Conservation (phyloP, 352 stramenopile genomes). For the Pythium brassicae region DNA sequence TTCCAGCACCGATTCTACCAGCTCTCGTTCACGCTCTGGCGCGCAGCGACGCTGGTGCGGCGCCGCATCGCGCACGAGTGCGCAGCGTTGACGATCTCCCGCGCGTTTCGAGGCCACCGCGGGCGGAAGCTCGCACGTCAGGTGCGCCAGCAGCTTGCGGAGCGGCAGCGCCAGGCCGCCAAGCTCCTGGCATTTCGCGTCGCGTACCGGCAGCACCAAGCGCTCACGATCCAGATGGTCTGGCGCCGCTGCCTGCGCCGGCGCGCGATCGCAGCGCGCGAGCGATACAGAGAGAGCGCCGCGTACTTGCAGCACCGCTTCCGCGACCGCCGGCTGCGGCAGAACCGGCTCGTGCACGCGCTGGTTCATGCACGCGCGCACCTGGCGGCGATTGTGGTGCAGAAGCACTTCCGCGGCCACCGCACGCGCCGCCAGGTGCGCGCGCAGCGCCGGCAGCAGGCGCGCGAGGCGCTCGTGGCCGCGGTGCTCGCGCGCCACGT, state of each 20-base stretch:
- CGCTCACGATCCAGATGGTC: constrained; percentile 40
- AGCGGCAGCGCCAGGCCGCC: constrained; percentile 20
- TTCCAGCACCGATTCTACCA: constrained; percentile 55
- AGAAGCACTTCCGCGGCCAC: constrained; percentile 35
- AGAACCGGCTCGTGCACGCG: constrained; percentile 33
- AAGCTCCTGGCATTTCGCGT: constrained; percentile 36
- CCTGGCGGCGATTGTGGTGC: constrained; percentile 32
- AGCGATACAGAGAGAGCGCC: constrained; percentile 23
- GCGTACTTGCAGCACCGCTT: constrained; percentile 33
- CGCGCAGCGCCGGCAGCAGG: constrained; percentile 8
- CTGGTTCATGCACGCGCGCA: constrained; percentile 28
- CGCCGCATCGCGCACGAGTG: constrained; percentile 23
- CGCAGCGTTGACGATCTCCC: constrained; percentile 25
- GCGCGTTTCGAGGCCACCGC: constrained; percentile 39
- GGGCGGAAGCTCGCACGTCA: constrained; percentile 20
- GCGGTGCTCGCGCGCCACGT: constrained; percentile 33
- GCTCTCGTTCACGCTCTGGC: constrained; percentile 41
- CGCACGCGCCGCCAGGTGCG: constrained; percentile 17
- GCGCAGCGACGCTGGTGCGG: constrained; percentile 13
- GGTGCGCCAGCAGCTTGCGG: constrained; percentile 22
- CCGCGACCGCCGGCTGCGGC: constrained; percentile 25
- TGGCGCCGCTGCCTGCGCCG: constrained; percentile 35
- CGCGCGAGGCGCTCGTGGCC: constrained; percentile 25
- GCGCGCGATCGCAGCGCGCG: constrained; percentile 15
- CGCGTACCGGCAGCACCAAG: constrained; percentile 39